Percentiles rank a stretch among this genome's conserved stretches.
Conservation (phyloP, 1,284 basidiomycete genomes). For the Cryptococcus floricola region DNA sequence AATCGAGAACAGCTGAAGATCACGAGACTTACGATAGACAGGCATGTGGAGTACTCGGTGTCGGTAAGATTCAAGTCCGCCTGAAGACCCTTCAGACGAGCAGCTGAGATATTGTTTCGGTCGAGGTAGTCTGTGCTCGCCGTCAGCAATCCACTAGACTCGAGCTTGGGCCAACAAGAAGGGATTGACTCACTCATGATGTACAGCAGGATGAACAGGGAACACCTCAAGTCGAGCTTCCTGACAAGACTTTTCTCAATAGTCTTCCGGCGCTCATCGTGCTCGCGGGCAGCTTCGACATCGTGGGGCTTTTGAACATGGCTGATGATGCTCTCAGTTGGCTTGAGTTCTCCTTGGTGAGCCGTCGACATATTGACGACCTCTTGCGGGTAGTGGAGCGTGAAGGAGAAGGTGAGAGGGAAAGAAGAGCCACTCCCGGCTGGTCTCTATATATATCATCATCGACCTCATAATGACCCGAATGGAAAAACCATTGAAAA, state of each 20-base stretch:
- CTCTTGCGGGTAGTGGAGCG: too few relatives aligned
- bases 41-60: conserved; percentile 63
- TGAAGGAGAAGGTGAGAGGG: too few relatives aligned
- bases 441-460: too few relatives aligned
- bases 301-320: conserved; percentile 9
- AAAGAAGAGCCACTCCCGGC: too few relatives aligned
- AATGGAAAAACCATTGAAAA: neutral
- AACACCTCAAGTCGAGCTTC: conserved; percentile 33
- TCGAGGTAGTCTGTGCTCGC: conserved; percentile 25
- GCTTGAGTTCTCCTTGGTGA: conserved; percentile 2
- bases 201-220: conserved; percentile 35
- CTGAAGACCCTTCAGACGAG: conserved; percentile 55
- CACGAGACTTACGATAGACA: conserved; percentile 66
- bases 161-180: neutral
- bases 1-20: conserved; percentile 20
- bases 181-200: conserved; percentile 29
- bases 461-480: too few relatives aligned
- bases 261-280: conserved; percentile 13
- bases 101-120: conserved; percentile 21
- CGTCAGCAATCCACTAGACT: neutral
- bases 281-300: conserved; percentile 1
- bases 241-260: conserved; percentile 32
- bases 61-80: conserved; percentile 63
- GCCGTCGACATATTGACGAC: neutral
- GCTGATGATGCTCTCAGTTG: conserved; percentile 1